These are phyloP conservation scores for Rhytidiadelphus loreus DNA, from an alignment of 225 moss, liverwort and hornwort species.

Conservation along the genomic window DNA sequence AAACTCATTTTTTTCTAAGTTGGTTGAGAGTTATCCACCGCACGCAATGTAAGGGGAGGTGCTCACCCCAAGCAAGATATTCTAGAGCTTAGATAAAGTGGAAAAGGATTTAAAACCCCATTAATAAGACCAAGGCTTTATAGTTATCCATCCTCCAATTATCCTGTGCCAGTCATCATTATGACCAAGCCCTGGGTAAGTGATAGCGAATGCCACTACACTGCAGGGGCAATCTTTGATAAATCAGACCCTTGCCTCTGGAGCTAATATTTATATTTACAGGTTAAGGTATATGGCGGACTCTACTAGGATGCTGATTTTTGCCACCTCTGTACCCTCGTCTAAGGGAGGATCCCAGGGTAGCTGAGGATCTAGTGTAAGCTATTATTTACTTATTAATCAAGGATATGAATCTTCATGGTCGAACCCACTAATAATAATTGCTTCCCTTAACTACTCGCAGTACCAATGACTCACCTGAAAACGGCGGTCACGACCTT, in stretches of 20 bases:
- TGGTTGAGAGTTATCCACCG: background rate
- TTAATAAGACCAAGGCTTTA: background rate
- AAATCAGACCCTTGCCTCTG: background rate
- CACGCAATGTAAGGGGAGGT: background rate
- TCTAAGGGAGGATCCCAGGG: background rate
- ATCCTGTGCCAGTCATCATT: background rate
- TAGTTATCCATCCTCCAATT: background rate
- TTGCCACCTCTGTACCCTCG: background rate
- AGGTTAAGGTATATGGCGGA: background rate
- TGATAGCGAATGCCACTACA: background rate
- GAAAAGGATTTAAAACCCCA: background rate
- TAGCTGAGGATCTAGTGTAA: background rate
- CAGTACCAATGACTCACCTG: slow-evolving; percentile 28
- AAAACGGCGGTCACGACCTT: slow-evolving; percentile 87
- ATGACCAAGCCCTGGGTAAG: background rate
- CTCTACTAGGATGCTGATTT: background rate
- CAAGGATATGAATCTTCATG: background rate
- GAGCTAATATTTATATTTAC: background rate
- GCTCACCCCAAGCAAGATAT: background rate
- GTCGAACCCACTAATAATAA: background rate
- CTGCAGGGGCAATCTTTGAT: background rate
- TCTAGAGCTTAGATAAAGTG: background rate
- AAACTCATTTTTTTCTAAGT: background rate
- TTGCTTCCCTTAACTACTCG: background rate
- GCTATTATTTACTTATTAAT: background rate